phyloP scores from a whole-genome alignment of 2,329 filamentous ascomycete species.

The Colletotrichum orchidophilum region DNA sequence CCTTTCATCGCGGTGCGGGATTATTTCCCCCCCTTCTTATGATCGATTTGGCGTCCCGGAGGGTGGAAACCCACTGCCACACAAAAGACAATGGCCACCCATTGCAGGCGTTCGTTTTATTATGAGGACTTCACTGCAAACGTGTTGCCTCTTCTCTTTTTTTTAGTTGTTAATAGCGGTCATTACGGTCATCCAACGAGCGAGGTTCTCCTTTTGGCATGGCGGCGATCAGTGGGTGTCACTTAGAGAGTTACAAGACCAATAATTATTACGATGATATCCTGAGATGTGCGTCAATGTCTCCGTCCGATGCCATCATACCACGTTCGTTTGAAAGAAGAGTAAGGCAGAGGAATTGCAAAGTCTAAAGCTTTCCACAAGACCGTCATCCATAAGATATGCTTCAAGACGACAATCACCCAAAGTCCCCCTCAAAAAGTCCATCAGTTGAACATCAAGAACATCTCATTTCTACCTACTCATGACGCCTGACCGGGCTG shows the following conservation, averaged over 20 bases:
- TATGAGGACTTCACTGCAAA: neutral
- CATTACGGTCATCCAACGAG: neutral
- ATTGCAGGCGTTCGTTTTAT: conserved; percentile 4
- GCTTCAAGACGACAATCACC: too few species aligned
- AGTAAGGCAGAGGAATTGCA: neutral
- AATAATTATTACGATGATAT: neutral
- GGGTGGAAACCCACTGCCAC: neutral
- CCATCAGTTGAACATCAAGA: conserved; percentile 20
- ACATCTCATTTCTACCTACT: conserved; percentile 35
- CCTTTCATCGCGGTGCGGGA: conserved; percentile 16
- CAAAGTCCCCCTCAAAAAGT: neutral
- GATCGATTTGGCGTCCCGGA: conserved; percentile 3
- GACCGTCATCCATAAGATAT: too few species aligned
- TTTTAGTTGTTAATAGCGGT: neutral
- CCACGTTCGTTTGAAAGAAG: neutral
- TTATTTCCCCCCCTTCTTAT: neutral
- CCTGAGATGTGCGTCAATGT: neutral
- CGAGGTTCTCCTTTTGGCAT: neutral
- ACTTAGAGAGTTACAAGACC: neutral
- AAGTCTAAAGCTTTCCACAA: too few species aligned
- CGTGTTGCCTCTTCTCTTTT: neutral
- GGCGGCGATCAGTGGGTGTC: neutral
- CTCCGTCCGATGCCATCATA: neutral
- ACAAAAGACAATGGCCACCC: neutral
- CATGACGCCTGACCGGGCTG: conserved; percentile 34